Evolutionary conservation across 2,329 filamentous ascomycete genomes (phyloP).

Genomic region (Cladosporium sp.): DNA sequence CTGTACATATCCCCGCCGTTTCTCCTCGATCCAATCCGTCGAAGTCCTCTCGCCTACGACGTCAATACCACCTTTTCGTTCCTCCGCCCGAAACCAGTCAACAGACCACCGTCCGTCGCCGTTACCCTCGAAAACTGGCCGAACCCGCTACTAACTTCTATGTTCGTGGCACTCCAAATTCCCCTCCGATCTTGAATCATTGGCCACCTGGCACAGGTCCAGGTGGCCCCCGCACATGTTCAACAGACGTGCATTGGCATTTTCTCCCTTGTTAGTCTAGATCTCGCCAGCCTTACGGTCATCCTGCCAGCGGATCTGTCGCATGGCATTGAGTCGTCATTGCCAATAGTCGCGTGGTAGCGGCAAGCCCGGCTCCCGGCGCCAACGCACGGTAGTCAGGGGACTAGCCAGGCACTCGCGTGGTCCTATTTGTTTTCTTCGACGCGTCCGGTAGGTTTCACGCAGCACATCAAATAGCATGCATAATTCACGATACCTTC

Average conservation of each 20-base stretch:
- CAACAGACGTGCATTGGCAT: constrained; percentile 3
- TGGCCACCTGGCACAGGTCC: too few species aligned
- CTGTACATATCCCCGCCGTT: background rate
- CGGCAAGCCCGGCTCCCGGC: constrained; percentile 1
- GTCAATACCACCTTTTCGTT: background rate
- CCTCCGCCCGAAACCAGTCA: constrained; percentile 6
- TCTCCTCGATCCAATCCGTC: constrained; percentile 6
- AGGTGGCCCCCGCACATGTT: background rate
- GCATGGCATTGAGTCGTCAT: too few species aligned
- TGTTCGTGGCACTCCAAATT: background rate
- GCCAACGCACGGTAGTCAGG: background rate
- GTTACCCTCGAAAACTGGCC: background rate
- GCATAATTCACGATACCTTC: too few species aligned
- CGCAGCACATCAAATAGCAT: too few species aligned
- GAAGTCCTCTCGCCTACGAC: background rate
- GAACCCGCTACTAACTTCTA: too few species aligned
- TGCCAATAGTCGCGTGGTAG: background rate
- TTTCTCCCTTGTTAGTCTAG: background rate
- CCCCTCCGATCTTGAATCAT: background rate
- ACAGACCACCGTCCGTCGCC: constrained; percentile 2
- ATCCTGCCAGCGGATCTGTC: background rate
- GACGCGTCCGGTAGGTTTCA: too few species aligned
- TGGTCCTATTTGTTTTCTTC: too few species aligned
- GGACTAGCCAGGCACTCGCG: too few species aligned
- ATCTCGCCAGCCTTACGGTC: background rate